A percentile compares a stretch with the other conserved stretches of the same genome.
phyloP scores from a whole-genome alignment of 2,329 filamentous ascomycete species.

The Chalaropsis ovoidea region DNA sequence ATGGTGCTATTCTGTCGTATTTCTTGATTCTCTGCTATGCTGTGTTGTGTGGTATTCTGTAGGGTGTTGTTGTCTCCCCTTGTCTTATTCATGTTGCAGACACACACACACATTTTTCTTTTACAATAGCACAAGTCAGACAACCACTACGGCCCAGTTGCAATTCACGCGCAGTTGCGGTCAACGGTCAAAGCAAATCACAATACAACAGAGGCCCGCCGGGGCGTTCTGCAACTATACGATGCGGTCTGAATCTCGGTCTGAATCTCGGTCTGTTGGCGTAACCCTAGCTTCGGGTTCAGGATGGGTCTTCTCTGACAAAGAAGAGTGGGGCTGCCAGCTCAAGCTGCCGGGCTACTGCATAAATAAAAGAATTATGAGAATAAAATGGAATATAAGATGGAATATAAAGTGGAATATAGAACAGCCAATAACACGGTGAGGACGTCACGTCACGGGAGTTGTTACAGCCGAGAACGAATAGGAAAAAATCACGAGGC shows the following conservation, averaged over 20 bases:
- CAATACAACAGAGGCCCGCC: neutral
- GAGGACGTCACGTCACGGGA: no score
- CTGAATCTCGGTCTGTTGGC: neutral
- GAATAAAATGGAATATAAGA: no score
- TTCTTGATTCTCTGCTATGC: neutral
- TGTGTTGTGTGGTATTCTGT: neutral
- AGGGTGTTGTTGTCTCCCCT: neutral
- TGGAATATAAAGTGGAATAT: no score
- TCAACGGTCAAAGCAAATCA: constrained; percentile 3
- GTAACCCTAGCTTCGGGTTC: neutral
- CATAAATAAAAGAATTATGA: neutral
- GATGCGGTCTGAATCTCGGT: neutral
- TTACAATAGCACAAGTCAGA: neutral
- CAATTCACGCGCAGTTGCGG: neutral
- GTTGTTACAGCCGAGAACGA: neutral
- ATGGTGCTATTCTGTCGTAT: no score
- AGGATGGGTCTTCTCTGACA: no score
- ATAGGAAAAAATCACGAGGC: neutral
- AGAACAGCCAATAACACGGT: no score
- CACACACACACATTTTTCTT: neutral
- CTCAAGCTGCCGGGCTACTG: constrained; percentile 9
- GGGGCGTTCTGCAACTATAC: neutral
- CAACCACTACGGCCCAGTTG: neutral
- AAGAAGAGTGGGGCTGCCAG: neutral
- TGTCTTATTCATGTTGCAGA: neutral